Conservation (phyloP, 2,329 filamentous ascomycete genomes). For the Geosmithia morbida region DNA sequence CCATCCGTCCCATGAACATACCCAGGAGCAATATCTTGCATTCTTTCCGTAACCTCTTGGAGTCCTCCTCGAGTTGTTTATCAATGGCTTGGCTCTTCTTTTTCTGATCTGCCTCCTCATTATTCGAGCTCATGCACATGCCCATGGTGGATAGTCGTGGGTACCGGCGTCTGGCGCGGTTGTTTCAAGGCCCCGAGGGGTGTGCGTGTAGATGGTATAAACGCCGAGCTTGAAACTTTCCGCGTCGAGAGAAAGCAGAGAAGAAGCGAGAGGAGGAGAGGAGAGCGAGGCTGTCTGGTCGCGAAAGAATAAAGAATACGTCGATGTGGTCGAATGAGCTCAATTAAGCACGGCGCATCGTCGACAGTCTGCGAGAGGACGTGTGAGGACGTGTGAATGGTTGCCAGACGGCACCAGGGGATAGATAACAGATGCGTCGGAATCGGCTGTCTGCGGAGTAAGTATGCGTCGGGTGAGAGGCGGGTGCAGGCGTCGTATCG, state of each 20-base stretch:
- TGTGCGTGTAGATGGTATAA: background rate
- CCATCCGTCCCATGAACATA: conserved; percentile 28
- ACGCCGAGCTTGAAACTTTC: background rate
- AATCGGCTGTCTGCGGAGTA: background rate
- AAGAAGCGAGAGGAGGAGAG: too few relatives aligned
- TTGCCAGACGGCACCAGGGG: background rate
- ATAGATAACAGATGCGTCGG: background rate
- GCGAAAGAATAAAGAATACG: background rate
- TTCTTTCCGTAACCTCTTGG: conserved; percentile 81
- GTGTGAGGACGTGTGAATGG: too few relatives aligned
- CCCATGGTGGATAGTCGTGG: conserved; percentile 51
- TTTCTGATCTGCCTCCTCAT: conserved; percentile 82
- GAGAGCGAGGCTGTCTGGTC: background rate
- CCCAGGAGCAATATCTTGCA: conserved; percentile 96
- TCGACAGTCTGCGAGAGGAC: background rate
- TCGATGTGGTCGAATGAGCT: background rate
- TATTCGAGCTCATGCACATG: conserved; percentile 78
- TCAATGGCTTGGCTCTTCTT: conserved; percentile 96
- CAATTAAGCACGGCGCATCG: background rate
- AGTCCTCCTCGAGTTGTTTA: conserved; percentile 85
- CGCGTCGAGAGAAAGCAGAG: too few relatives aligned
- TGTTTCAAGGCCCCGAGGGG: background rate
- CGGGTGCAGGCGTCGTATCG: too few relatives aligned
- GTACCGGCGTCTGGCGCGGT: background rate
- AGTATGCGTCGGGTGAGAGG: background rate